A percentile compares a stretch with the other conserved stretches of the same genome.
Evolutionary conservation across 805 yeast species (phyloP).

Genomic region (Schwanniomyces yamadae): DNA sequence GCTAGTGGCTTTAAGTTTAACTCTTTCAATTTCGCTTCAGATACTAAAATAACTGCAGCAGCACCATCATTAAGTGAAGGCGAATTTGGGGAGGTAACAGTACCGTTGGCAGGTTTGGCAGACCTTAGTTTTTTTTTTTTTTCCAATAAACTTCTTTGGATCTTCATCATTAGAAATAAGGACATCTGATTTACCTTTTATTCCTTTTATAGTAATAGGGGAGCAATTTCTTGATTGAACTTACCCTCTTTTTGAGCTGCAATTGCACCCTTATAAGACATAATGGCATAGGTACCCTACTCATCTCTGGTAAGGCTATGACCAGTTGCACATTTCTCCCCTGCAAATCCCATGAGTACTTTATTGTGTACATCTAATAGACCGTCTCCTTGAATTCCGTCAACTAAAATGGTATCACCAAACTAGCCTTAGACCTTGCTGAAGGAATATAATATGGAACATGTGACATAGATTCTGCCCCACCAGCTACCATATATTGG

Average conservation of each 20-base stretch:
- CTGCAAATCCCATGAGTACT: slow-evolving; percentile 92
- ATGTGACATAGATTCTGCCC: slow-evolving; percentile 96
- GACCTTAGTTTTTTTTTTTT: slow-evolving; percentile 65
- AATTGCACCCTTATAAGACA: slow-evolving; percentile 85
- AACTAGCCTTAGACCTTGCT: slow-evolving; percentile 84
- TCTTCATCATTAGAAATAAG: slow-evolving; percentile 81
- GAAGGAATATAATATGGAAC: slow-evolving; percentile 87
- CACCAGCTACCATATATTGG: slow-evolving; percentile 93
- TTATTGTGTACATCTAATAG: slow-evolving; percentile 86
- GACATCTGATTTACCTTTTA: slow-evolving; percentile 81
- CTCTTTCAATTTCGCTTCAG: slow-evolving; percentile 81
- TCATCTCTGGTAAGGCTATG: slow-evolving; percentile 73
- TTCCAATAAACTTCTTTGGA: slow-evolving; percentile 70
- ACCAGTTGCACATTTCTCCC: slow-evolving; percentile 92
- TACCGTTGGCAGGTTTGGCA: slow-evolving; percentile 93
- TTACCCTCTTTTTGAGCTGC: slow-evolving; percentile 77
- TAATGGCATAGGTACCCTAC: slow-evolving; percentile 86
- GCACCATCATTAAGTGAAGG: slow-evolving; percentile 97
- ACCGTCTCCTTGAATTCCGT: slow-evolving; percentile 91
- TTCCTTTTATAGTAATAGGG: slow-evolving; percentile 84
- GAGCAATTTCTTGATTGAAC: slow-evolving; percentile 77
- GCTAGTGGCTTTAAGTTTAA: slow-evolving; percentile 86
- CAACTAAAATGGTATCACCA: slow-evolving; percentile 77
- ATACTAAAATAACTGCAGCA: slow-evolving; percentile 87
- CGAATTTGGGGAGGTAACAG: slow-evolving; percentile 96